A percentile compares a stretch with the other conserved stretches of the same genome.
These are phyloP conservation scores for Discostella stelligera DNA, from an alignment of 352 stramenopile genomes.

Conservation along the genomic window DNA sequence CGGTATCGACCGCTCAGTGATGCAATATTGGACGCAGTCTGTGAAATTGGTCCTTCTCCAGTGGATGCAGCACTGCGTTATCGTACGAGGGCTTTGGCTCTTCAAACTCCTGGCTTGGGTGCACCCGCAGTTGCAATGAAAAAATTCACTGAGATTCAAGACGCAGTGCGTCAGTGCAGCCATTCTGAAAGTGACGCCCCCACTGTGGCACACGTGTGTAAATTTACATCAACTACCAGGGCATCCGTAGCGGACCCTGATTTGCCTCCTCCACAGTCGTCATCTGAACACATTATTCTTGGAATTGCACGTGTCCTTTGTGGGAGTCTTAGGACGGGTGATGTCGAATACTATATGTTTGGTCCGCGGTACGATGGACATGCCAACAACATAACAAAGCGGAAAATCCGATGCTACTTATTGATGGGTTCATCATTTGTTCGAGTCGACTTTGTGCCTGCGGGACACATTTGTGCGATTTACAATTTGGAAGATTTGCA, in stretches of 20 bases:
- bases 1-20: slow-evolving; percentile 76
- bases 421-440: slow-evolving; percentile 81
- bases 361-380: slow-evolving; percentile 64
- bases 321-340: slow-evolving; percentile 59
- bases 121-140: slow-evolving; percentile 3
- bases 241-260: slow-evolving; percentile 66
- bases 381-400: slow-evolving; percentile 29
- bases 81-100: slow-evolving; percentile 56
- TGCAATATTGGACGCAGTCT: slow-evolving; percentile 70
- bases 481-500: slow-evolving; percentile 77
- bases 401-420: slow-evolving; percentile 69
- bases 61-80: slow-evolving; percentile 47
- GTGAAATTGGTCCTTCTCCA: slow-evolving; percentile 71
- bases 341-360: slow-evolving; percentile 67
- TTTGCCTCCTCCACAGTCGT: slow-evolving; percentile 24
- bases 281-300: slow-evolving; percentile 58
- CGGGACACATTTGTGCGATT: slow-evolving; percentile 80
- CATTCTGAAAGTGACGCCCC: slow-evolving; percentile 22
- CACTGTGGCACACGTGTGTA: slow-evolving; percentile 73
- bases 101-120: slow-evolving; percentile 34
- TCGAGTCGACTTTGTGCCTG: slow-evolving; percentile 69
- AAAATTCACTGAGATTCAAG: slow-evolving; percentile 59
- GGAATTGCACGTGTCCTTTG: slow-evolving; percentile 72
- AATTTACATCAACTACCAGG: slow-evolving; percentile 67
- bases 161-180: slow-evolving; percentile 45